Evolutionary conservation across 208 protist species (phyloP), one percentile per base, ranked within the genome.

Genomic region (Trypanosoma boissoni): DNA sequence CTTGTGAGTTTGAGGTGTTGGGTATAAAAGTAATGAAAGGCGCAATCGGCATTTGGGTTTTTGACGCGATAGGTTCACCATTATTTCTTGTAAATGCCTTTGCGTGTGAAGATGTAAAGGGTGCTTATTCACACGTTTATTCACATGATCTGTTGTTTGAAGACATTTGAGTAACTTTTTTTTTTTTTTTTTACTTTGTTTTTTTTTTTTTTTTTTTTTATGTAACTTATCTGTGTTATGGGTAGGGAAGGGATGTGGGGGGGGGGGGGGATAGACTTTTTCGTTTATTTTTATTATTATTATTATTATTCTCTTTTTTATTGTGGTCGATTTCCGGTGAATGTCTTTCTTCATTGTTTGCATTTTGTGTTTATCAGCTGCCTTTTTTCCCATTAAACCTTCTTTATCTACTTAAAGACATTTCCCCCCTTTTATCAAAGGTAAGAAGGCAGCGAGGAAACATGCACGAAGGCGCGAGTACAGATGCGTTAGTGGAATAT

Each of bases 81-180:
- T 23, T 78, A 8, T 86, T 82, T 50, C 52, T 91, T 5, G 80
- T 69, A 20, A 71, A 64, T 31, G 80, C 84, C 0, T 31, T 87
- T 1, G 76, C 74, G 21, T 83, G 72, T 4, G 63, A 64, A 3
- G 43, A 80, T 20, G 46, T 68, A 5, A 24, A 61, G 5, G 37
- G 45, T 2, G 75, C 80, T n/a, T 86, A 72, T 43, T 58, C 55
- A 9, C 55, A 53, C n/a, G 74, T 70, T 16, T 87, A 86, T 28
- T 62, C 76, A 12, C 36, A 76, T 46, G 58, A 76, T 27, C 44
- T 34, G 50, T 31, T 0, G 39, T 48, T 24, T 52, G 18, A 49
- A 49, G 8, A 20, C 10, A 8, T 10, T 20, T 10, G 12, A 20
- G 8, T 49, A 49, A 21, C 44, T 21, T 10, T 24, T 23, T 23